phyloP scores from a whole-genome alignment of 2,329 filamentous ascomycete species.

The Colletotrichum euphorbiae region DNA sequence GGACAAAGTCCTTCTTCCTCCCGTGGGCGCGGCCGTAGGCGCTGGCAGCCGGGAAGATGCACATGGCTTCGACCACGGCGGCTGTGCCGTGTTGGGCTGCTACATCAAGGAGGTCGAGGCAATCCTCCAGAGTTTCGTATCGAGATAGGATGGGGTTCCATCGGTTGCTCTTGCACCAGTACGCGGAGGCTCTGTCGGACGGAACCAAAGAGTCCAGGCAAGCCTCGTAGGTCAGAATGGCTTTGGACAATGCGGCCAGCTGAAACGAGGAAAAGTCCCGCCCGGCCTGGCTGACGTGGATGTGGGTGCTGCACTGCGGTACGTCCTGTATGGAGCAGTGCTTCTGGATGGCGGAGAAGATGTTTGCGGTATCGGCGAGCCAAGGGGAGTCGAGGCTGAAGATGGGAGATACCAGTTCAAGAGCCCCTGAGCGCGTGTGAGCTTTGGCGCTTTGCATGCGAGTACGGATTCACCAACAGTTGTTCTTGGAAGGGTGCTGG shows the following conservation, averaged over 20 bases:
- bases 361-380: constrained; percentile 45
- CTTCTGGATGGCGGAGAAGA: constrained; percentile 47
- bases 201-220: constrained; percentile 49
- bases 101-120: constrained; percentile 44
- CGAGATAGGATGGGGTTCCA: constrained; percentile 43
- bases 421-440: constrained; percentile 43
- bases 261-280: constrained; percentile 40
- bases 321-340: constrained; percentile 44
- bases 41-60: constrained; percentile 47
- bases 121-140: constrained; percentile 40
- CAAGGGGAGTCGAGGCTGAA: constrained; percentile 46
- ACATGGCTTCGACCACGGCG: constrained; percentile 48
- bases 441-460: neutral
- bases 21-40: constrained; percentile 48
- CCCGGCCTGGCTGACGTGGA: constrained; percentile 48
- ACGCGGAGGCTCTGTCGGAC: constrained; percentile 42
- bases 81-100: constrained; percentile 28
- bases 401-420: constrained; percentile 53
- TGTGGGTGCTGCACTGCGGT: constrained; percentile 51
- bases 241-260: constrained; percentile 48
- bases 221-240: constrained; percentile 49
- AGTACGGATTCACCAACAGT: constrained; percentile 43
- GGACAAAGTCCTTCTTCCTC: constrained; percentile 49
- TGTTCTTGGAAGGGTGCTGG: constrained; percentile 46
- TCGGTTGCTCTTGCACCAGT: constrained; percentile 54